A percentile compares a stretch with the other conserved stretches of the same genome.
These are phyloP conservation scores for Orbilia javanica DNA, from an alignment of 2,329 filamentous ascomycete species.

Conservation along the genomic window DNA sequence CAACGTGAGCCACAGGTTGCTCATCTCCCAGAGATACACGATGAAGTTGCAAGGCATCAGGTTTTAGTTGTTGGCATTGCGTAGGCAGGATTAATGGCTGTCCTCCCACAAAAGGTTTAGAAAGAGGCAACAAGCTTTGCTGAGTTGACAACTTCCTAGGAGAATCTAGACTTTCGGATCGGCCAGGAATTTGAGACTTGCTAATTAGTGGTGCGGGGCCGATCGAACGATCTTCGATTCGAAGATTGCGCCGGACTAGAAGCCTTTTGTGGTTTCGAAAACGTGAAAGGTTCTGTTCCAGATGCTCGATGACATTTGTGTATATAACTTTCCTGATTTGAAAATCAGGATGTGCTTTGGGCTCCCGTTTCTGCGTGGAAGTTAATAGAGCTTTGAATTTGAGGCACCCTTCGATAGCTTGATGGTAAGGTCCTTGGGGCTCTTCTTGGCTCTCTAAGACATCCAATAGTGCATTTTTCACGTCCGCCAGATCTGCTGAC, in stretches of 20 bases:
- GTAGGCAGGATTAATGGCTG: too few relatives aligned
- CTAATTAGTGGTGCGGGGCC: not conserved
- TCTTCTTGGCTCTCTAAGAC: slow-evolving; percentile 9
- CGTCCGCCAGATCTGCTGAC: too few relatives aligned
- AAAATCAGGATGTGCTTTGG: not conserved
- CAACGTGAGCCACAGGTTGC: too few relatives aligned
- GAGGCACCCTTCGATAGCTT: slow-evolving; percentile 24
- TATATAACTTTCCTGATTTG: slow-evolving; percentile 22
- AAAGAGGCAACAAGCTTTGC: too few relatives aligned
- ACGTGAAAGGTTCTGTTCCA: slow-evolving; percentile 19
- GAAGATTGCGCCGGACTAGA: slow-evolving; percentile 24
- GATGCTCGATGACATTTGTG: slow-evolving; percentile 12
- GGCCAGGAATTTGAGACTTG: not conserved
- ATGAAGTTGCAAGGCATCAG: too few relatives aligned
- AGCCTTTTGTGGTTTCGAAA: slow-evolving; percentile 21
- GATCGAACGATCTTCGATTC: slow-evolving; percentile 21
- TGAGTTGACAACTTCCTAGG: too few relatives aligned
- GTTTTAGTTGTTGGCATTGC: too few relatives aligned
- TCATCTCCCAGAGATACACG: too few relatives aligned
- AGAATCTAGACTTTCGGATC: too few relatives aligned
- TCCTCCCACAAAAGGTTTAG: too few relatives aligned
- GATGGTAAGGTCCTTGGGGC: slow-evolving; percentile 8
- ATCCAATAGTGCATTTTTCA: not conserved
- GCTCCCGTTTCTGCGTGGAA: not conserved
- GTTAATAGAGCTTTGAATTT: slow-evolving; percentile 22